Percentiles rank a stretch among this genome's conserved stretches.
phyloP scores from a whole-genome alignment of 2,329 filamentous ascomycete species.

The Stromatinia cepivora region DNA sequence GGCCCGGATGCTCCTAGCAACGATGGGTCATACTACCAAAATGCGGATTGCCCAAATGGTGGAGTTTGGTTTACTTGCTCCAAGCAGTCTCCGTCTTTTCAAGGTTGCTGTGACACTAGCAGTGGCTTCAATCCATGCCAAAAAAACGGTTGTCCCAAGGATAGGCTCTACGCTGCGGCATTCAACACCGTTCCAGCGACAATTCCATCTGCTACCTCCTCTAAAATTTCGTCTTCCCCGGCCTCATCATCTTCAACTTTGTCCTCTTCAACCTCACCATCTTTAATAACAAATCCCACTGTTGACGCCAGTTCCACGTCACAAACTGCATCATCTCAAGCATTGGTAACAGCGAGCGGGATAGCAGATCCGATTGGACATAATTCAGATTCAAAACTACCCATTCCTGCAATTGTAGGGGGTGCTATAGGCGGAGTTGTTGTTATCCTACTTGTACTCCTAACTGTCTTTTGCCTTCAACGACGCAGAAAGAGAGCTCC shows the following conservation, averaged over 20 bases:
- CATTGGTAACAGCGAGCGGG: not conserved
- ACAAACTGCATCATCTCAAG: not conserved
- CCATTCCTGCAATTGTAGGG: not conserved
- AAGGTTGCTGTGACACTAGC: slow-evolving; percentile 13
- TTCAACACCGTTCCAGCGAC: not conserved
- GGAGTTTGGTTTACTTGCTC: slow-evolving; percentile 6
- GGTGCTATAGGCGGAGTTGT: not conserved
- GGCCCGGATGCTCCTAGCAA: slow-evolving; percentile 5
- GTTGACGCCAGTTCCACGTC: not conserved
- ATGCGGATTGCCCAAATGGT: slow-evolving; percentile 15
- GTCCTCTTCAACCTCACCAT: not conserved
- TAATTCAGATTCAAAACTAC: not conserved
- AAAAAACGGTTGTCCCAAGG: not conserved
- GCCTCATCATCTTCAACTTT: not conserved
- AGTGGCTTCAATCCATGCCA: not conserved
- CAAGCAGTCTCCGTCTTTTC: not conserved
- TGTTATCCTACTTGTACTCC: not conserved
- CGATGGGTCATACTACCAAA: slow-evolving; percentile 6
- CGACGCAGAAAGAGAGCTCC: not conserved
- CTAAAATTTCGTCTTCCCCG: too few species aligned
- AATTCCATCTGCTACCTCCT: not conserved
- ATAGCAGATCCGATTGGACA: not conserved
- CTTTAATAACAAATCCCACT: not conserved
- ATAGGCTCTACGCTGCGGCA: slow-evolving; percentile 1
- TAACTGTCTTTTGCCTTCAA: not conserved